phyloP scores from a whole-genome alignment of 148 eudicot species.

The Salicornia ramosissima region DNA sequence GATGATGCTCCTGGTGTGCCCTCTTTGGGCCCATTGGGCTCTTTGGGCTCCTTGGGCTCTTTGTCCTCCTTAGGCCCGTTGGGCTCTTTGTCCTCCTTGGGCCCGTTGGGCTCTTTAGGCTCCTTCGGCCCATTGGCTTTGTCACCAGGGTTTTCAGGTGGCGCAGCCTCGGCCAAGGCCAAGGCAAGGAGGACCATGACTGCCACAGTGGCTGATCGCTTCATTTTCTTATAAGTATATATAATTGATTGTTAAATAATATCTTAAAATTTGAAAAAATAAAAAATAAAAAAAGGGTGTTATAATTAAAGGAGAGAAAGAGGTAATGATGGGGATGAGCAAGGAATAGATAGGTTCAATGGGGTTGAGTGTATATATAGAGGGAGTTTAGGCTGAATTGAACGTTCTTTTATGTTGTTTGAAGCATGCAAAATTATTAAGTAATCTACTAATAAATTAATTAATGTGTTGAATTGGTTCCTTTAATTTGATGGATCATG shows the following conservation, averaged over 20 bases:
- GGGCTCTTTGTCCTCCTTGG: neutral
- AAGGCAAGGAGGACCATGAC: constrained; percentile 6
- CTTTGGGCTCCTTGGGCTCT: neutral
- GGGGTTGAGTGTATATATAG: constrained; percentile 10
- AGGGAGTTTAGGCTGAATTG: no score
- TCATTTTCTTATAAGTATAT: neutral
- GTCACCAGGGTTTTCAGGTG: neutral
- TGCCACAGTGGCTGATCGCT: neutral
- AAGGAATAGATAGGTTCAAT: neutral
- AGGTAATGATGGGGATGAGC: neutral
- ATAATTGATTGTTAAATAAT: no score
- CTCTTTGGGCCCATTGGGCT: neutral
- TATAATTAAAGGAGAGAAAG: neutral
- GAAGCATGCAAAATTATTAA: no score
- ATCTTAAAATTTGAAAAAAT: no score
- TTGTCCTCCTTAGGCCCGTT: neutral
- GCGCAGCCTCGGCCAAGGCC: neutral
- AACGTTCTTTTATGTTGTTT: neutral
- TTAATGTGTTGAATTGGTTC: neutral
- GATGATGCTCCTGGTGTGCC: neutral
- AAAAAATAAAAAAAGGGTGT: neutral
- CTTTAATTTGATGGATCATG: neutral
- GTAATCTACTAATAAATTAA: no score
- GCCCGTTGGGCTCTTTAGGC: neutral
- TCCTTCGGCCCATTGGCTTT: neutral